phyloP scores from a whole-genome alignment of 495 filamentous ascomycete species.

The Aspergillus steynii region DNA sequence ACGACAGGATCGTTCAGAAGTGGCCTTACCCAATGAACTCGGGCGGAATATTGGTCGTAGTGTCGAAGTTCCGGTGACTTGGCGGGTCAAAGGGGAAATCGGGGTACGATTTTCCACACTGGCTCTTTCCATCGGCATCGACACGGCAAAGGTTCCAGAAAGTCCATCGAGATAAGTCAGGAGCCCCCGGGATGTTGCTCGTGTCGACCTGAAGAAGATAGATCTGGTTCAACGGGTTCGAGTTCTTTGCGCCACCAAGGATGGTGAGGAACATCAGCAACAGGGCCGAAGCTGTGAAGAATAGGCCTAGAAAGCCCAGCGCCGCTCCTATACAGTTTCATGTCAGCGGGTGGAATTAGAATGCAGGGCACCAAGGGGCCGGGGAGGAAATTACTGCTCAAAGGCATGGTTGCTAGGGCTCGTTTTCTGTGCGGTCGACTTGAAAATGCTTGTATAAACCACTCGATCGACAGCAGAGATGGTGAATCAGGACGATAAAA shows the following conservation, averaged over 20 bases:
- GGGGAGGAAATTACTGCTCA: constrained; percentile 33
- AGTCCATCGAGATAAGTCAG: constrained; percentile 75
- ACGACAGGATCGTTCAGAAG: not conserved
- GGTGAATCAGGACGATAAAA: not conserved
- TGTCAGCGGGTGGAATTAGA: constrained; percentile 3
- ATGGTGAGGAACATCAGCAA: constrained; percentile 80
- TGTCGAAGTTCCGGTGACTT: constrained; percentile 57
- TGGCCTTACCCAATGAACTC: constrained; percentile 53
- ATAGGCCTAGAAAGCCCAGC: constrained; percentile 62
- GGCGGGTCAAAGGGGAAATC: constrained; percentile 68
- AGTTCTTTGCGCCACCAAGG: constrained; percentile 63
- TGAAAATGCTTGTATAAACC: not conserved
- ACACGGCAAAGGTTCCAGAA: constrained; percentile 76
- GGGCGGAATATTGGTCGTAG: constrained; percentile 53
- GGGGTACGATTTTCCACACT: constrained; percentile 54
- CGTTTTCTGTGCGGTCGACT: not conserved
- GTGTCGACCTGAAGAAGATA: constrained; percentile 83
- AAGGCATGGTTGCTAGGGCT: constrained; percentile 24
- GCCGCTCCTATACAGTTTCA: constrained; percentile 37
- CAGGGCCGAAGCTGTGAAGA: constrained; percentile 73
- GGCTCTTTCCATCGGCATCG: constrained; percentile 50
- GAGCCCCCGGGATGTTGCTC: constrained; percentile 64
- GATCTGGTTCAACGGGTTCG: constrained; percentile 65
- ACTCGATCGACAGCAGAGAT: not conserved
- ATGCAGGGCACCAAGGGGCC: not conserved